Evolutionary conservation across 306 rosid genomes (phyloP).

Genomic region (Malus asiatica): DNA sequence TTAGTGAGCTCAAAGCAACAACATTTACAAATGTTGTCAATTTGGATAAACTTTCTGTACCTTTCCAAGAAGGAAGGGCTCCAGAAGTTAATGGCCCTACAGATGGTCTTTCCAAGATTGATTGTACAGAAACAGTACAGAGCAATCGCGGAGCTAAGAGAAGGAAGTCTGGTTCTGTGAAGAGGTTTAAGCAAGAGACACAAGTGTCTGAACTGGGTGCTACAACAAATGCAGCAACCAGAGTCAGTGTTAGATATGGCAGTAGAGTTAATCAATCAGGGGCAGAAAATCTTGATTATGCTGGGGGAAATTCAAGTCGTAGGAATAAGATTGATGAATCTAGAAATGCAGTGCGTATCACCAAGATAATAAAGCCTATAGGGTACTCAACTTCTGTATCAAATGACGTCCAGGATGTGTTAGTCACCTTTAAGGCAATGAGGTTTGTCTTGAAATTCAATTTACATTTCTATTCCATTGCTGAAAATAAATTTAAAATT

Average conservation of each 20-base stretch:
- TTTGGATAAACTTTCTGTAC: conserved; percentile 37
- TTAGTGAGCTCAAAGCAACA: conserved; percentile 64
- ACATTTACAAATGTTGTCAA: conserved; percentile 28
- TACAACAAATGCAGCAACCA: conserved; percentile 30
- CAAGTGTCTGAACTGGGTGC: conserved; percentile 21
- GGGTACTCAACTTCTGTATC: conserved; percentile 59
- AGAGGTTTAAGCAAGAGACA: conserved; percentile 64
- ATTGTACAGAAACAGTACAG: conserved; percentile 27
- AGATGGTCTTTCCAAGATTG: conserved; percentile 30
- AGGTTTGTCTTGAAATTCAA: conserved; percentile 48
- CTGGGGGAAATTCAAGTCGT: conserved; percentile 34
- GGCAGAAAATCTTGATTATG: conserved; percentile 22
- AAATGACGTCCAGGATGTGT: conserved; percentile 46
- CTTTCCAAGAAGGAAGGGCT: conserved; percentile 38
- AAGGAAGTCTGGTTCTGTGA: conserved; percentile 80
- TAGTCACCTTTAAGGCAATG: conserved; percentile 60
- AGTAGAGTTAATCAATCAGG: conserved; percentile 16
- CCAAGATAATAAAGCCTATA: conserved; percentile 72
- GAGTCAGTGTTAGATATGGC: conserved; percentile 24
- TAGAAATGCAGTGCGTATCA: conserved; percentile 37
- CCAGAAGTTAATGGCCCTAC: conserved; percentile 19
- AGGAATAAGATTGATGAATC: conserved; percentile 29
- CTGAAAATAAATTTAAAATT: background rate
- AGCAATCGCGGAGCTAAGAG: conserved; percentile 70
- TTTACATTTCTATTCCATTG: background rate